A percentile compares a stretch with the other conserved stretches of the same genome.
These are phyloP conservation scores for Talaromyces sp. DNA, from an alignment of 2,329 filamentous ascomycete genomes.

Conservation along the genomic window DNA sequence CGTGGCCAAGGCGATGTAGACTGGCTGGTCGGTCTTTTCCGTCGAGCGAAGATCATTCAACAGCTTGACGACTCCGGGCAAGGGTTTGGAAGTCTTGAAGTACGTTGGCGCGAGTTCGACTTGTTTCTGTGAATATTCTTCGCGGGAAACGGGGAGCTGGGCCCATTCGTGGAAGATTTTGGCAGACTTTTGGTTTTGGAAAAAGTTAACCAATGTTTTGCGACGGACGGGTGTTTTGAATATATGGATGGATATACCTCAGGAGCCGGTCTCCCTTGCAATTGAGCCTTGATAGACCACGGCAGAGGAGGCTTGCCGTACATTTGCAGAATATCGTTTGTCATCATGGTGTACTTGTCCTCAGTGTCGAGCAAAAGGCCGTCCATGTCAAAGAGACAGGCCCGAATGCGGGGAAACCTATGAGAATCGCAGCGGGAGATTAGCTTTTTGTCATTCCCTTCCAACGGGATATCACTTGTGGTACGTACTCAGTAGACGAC, in stretches of 20 bases:
- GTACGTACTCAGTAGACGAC: conserved; percentile 7
- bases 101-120: conserved; percentile 59
- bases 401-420: conserved; percentile 70
- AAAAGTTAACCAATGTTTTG: background rate
- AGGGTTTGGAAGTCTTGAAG: conserved; percentile 68
- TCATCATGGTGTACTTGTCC: conserved; percentile 77
- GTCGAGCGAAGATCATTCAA: conserved; percentile 42
- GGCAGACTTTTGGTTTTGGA: conserved; percentile 37
- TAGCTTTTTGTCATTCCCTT: background rate
- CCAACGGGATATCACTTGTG: background rate
- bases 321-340: conserved; percentile 73
- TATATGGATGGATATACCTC: conserved; percentile 33
- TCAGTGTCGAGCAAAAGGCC: conserved; percentile 91
- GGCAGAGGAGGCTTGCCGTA: conserved; percentile 71
- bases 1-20: conserved; percentile 83
- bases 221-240: background rate
- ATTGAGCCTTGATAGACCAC: conserved; percentile 87
- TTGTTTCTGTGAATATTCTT: conserved; percentile 60
- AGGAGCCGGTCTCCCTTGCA: conserved; percentile 62
- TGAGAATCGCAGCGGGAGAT: background rate
- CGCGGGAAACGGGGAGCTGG: conserved; percentile 66
- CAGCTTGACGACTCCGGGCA: conserved; percentile 70
- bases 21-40: conserved; percentile 35
- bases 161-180: conserved; percentile 75
- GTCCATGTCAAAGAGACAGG: conserved; percentile 98